Evolutionary conservation across 73 alveolate species (phyloP).

Genomic region (Tetrahymena malaccensis): DNA sequence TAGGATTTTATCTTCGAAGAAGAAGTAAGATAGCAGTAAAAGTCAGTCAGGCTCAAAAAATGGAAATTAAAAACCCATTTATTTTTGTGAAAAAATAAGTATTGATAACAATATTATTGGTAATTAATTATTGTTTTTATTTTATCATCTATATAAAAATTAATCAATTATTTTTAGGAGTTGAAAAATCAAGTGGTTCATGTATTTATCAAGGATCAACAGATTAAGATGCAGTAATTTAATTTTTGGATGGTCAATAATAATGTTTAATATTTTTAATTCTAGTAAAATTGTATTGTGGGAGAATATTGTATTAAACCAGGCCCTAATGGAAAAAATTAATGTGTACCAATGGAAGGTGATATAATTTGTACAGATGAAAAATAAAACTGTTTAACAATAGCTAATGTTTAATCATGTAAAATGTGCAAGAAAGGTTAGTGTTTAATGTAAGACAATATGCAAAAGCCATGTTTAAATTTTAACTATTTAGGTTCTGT

Average conservation of each 20-base stretch:
- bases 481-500: background rate
- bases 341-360: background rate
- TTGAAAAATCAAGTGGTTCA: background rate
- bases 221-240: background rate
- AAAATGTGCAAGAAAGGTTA: background rate
- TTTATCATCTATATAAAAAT: too few species aligned
- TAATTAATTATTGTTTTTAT: too few species aligned
- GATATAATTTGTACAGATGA: background rate
- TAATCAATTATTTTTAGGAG: background rate
- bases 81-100: background rate
- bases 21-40: background rate
- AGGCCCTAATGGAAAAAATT: background rate
- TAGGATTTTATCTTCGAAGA: background rate
- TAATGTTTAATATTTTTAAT: too few species aligned
- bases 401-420: background rate
- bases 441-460: background rate
- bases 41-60: background rate
- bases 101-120: background rate
- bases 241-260: too few species aligned
- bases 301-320: background rate
- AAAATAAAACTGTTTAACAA: background rate
- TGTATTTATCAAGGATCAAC: background rate
- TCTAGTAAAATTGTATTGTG: background rate
- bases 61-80: too few species aligned
- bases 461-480: background rate